Evolutionary conservation across 1,284 basidiomycete species (phyloP), one percentile per base, ranked within the genome.

Genomic region (Tremellales sp.): DNA sequence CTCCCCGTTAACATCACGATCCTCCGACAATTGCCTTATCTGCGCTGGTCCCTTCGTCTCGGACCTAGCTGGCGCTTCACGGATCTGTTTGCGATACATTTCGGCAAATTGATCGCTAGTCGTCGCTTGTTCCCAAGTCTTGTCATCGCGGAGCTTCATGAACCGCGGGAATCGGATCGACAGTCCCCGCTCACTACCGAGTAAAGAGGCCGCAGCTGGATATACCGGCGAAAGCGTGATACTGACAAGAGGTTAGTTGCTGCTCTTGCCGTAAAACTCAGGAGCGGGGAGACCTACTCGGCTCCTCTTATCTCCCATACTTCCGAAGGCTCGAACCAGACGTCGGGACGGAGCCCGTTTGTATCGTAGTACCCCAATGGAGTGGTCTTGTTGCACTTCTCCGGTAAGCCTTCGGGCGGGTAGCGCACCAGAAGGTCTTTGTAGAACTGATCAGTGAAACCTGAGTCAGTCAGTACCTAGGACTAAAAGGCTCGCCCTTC

Each of bases 261-360:
- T 15, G 8, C 10, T 40, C n/a, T 31, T 8, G 8, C 29, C 8
- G 29, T 31, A 31, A 35, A 17, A 29, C 6, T 26, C 10, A 31
- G 25, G 11, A 15, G 23, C 6, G 12, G 17, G 35, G 42, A 19
- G 17, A 66, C 73, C 56, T 48, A 89, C 86, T 93, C 89, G 46
- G 92, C 90, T 17, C 89, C 89, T 21, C 87, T 81, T 52, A 96
- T 85, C 74, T 94, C 89, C 89, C 90, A 93, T 5, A 92, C 87
- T 68, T 93, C 88, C 50, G 77, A 76, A 3, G 92, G 91, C 56
- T 80, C 80, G 72, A 93, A 92, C 78, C 87, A 93, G 3, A 92
- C 82, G 54, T 86, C 82, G 0, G 92, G 92, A 44, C 72, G 78
- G 24, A 89, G 81, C 0, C 84, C 89, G 65, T 86, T 87, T 7